These are phyloP conservation scores for Hortiboletus campestris DNA, from an alignment of 768 basidiomycete species.

Conservation along the genomic window DNA sequence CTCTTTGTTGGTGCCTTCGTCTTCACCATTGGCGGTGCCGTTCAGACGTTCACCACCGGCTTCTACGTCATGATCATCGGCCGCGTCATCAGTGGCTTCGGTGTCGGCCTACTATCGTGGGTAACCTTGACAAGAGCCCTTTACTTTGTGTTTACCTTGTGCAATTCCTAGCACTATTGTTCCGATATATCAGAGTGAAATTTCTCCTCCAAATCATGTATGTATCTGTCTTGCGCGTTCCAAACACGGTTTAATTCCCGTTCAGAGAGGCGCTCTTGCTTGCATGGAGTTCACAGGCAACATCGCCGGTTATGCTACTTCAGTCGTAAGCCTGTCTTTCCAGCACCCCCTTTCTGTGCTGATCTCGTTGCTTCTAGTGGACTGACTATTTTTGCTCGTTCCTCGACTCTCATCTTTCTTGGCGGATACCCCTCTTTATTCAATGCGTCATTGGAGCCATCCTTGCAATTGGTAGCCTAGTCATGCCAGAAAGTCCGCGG, in stretches of 20 bases:
- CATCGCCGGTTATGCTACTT: conserved; percentile 85
- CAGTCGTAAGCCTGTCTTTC: conserved; percentile 60
- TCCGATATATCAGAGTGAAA: conserved; percentile 94
- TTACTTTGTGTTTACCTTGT: conserved; percentile 2
- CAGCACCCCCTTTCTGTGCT: background rate
- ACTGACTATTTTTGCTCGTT: conserved; percentile 92
- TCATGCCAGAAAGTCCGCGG: conserved; percentile 91
- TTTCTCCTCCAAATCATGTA: conserved; percentile 89
- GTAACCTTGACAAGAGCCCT: conserved; percentile 26
- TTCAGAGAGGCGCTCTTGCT: conserved; percentile 82
- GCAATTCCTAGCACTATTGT: conserved; percentile 71
- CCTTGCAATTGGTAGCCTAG: conserved; percentile 72
- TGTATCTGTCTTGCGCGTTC: conserved; percentile 17
- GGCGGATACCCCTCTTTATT: conserved; percentile 86
- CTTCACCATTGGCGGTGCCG: conserved; percentile 81
- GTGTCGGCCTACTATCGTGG: conserved; percentile 86
- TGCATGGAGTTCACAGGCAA: conserved; percentile 97
- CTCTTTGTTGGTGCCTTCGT: conserved; percentile 79
- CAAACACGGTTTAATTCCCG: conserved; percentile 1
- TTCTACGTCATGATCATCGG: conserved; percentile 83
- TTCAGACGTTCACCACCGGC: conserved; percentile 81
- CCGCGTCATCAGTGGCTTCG: conserved; percentile 80
- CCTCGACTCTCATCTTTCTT: conserved; percentile 81
- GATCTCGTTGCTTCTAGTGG: conserved; percentile 54
- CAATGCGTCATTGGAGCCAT: conserved; percentile 86